These are phyloP conservation scores for Termitomyces sp. DNA, from an alignment of 768 basidiomycete genomes.

Conservation along the genomic window DNA sequence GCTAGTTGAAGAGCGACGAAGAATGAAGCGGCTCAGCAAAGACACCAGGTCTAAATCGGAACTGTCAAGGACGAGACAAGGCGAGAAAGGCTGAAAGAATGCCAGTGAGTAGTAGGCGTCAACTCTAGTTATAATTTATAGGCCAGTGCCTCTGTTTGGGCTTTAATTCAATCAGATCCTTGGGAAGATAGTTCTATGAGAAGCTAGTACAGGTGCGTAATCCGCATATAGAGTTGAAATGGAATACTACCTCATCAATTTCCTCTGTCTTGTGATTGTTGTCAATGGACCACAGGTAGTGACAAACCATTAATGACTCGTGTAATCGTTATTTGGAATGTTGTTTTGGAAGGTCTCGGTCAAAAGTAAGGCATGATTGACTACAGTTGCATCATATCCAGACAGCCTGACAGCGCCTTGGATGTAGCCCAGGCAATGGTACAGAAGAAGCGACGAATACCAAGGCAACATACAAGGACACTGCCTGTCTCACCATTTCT, in stretches of 20 bases:
- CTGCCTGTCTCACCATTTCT: background rate
- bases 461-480: background rate
- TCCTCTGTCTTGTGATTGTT: background rate
- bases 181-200: background rate
- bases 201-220: background rate
- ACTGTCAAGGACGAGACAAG: background rate
- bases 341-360: background rate
- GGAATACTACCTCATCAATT: background rate
- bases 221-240: background rate
- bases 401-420: background rate
- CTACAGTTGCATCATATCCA: background rate
- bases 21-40: conserved; percentile 8
- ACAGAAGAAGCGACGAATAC: too few species aligned
- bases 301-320: too few species aligned
- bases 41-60: conserved; percentile 14
- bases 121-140: conserved; percentile 3
- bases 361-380: background rate
- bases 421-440: background rate
- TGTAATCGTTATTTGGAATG: background rate
- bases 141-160: background rate
- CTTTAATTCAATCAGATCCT: background rate
- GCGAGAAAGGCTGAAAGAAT: conserved; percentile 7
- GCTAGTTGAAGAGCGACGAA: conserved; percentile 5
- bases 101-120: background rate
- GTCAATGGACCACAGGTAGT: background rate